Percentiles rank a stretch among this genome's conserved stretches.
Evolutionary conservation across 768 basidiomycete genomes (phyloP).

Genomic region (Inosperma sp.): DNA sequence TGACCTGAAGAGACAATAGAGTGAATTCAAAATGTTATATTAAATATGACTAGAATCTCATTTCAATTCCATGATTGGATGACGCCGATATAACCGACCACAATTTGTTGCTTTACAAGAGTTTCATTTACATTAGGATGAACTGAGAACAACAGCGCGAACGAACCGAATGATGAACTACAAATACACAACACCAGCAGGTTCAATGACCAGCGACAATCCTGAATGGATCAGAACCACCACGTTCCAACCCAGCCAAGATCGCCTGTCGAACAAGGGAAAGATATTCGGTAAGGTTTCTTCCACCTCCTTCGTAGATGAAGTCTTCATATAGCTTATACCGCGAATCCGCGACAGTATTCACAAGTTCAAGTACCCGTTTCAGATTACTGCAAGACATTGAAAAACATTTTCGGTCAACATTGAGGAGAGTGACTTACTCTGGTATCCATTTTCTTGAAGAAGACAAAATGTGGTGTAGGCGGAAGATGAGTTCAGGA

Average conservation of each 20-base stretch:
- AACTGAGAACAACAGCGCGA: too few relatives aligned
- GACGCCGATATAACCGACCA: too few relatives aligned
- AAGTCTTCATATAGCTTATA: slow-evolving; percentile 87
- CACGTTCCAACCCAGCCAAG: slow-evolving; percentile 64
- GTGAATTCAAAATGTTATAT: too few relatives aligned
- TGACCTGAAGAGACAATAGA: too few relatives aligned
- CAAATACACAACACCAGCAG: too few relatives aligned
- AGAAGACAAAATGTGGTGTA: slow-evolving; percentile 67
- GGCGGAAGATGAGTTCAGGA: slow-evolving; percentile 82
- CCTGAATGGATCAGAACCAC: slow-evolving; percentile 74
- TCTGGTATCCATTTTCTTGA: slow-evolving; percentile 62
- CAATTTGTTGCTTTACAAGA: too few relatives aligned
- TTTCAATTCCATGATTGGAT: too few relatives aligned
- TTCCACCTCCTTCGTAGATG: slow-evolving; percentile 53
- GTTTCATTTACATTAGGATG: too few relatives aligned
- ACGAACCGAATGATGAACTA: too few relatives aligned
- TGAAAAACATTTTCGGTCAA: neutral
- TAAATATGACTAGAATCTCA: too few relatives aligned
- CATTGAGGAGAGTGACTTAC: slow-evolving; percentile 39
- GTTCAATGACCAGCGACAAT: slow-evolving; percentile 24
- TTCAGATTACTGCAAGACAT: slow-evolving; percentile 59
- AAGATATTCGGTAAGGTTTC: slow-evolving; percentile 68
- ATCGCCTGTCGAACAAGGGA: slow-evolving; percentile 67
- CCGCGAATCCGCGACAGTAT: slow-evolving; percentile 82
- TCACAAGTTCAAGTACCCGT: slow-evolving; percentile 70